Conservation (phyloP, 495 filamentous ascomycete genomes). For the Penicillium desertorum region DNA sequence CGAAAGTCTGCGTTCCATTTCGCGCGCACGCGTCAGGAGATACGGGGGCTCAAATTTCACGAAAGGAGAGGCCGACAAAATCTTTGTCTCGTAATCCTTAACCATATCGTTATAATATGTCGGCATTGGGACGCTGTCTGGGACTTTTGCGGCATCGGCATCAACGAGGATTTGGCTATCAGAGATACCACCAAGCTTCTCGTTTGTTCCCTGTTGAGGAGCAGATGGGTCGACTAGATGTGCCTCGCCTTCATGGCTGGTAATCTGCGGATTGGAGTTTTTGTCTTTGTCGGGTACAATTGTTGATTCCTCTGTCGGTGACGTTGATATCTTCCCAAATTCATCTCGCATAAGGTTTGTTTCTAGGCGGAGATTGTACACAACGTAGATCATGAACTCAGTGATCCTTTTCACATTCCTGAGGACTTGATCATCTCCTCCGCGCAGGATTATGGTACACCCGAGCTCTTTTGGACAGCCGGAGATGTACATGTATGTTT, state of each 20-base stretch:
- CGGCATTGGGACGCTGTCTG: slow-evolving; percentile 84
- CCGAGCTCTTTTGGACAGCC: slow-evolving; percentile 91
- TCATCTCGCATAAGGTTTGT: slow-evolving; percentile 96
- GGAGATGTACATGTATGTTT: slow-evolving; percentile 93
- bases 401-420: slow-evolving; percentile 87
- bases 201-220: slow-evolving; percentile 16
- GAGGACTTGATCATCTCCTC: slow-evolving; percentile 67
- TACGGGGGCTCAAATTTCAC: slow-evolving; percentile 94
- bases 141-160: slow-evolving; percentile 57
- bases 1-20: slow-evolving; percentile 78
- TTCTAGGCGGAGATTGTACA: slow-evolving; percentile 96
- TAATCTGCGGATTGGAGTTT: neutral
- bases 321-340: slow-evolving; percentile 80
- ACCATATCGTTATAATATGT: slow-evolving; percentile 95
- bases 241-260: neutral
- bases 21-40: slow-evolving; percentile 84
- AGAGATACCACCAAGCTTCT: slow-evolving; percentile 19
- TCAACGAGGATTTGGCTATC: slow-evolving; percentile 21
- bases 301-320: slow-evolving; percentile 41
- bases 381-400: slow-evolving; percentile 98
- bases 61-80: slow-evolving; percentile 94
- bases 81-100: slow-evolving; percentile 82
- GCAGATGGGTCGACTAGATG: slow-evolving; percentile 7
- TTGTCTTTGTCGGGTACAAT: slow-evolving; percentile 10
- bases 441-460: slow-evolving; percentile 93